Evolutionary conservation across 257 asterid genomes (phyloP), one percentile per base, ranked within the genome.

Genomic region (Prunella vulgaris): DNA sequence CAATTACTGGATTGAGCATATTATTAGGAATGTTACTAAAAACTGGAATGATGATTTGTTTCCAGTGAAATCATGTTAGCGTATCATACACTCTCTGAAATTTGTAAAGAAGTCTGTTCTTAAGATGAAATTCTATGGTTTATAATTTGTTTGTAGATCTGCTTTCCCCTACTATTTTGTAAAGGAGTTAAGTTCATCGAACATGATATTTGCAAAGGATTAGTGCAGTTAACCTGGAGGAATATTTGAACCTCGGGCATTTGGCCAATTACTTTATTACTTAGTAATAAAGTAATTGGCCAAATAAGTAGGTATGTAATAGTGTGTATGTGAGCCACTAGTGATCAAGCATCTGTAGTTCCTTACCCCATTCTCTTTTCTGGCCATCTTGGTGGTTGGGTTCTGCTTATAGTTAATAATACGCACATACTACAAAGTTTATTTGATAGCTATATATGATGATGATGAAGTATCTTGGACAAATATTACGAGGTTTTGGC

Each of bases 1-100:
- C 22, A 64, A 30, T 70, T 75, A 14, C 60, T 74, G 25, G 51
- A 60, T 52, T 69, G 18, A 21, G 64, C 60, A 48, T 63, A 40
- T 60, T 13, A 46, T 21, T 64, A 57, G 62, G 25, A 44, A 30
- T 28, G 48, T 33, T 20, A n/a, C 37, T 30, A 7, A 53, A 60
- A 27, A 40, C 9, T 22, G 61, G 62, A 3, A 42, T 18, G 1
- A 32, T 74, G 53, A 12, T 71, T 46, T 20, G 27, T 60, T 54
- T 17, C 37, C 53, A 35, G 25, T n/a, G 71, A 74, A 56, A 60
- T 44, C 60, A 14, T 62, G 58, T 17, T 35, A 59, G 27, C 48
- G 56, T 54, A 13, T 44, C 25, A 44, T 54, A 27, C 13, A 2
- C 63, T 17, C 40, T 59, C 28, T 46, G 54, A 63, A 60, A 63